Base-by-base conservation (phyloP, 2,329 filamentous ascomycete species). In the Didymella exigua region DNA sequence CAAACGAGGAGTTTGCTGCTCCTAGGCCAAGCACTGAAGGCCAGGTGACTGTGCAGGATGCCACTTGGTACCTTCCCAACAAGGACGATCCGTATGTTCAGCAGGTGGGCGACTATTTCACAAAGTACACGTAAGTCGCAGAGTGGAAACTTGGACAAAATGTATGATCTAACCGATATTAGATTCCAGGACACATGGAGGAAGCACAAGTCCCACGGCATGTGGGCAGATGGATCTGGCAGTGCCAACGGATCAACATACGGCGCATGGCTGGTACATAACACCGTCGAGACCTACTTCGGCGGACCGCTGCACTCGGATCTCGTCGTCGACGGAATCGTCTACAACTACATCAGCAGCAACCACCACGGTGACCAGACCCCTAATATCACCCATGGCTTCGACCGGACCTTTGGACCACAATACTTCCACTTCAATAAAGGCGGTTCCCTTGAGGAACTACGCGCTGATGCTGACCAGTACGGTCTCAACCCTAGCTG, bases 261-360 rank as follows among this genome's bases (percentile, higher is more conserved):
- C 52, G 84, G 84, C 2, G 82, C 82, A 4, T 87, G 84, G 84
- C 70, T 87, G n/a, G 83, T 87, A 1, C 84, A 86, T 80, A 86
- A 86, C 63, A 86, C 82, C 1, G 82, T 80, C 58, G 84, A 87
- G 48, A 85, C 83, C 0, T 86, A 85, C 62, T 86, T 82, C 62
- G 82, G 82, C 3, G 85, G 84, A 0, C 84, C 84, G 0, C 68
- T 84, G 6, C 84, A 86, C 68, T 86, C 84, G 0, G 85, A 87
- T 61, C 72, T 87, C 11, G 81, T 81, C 0, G 85, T 87, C 0
- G 85, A 87, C 62, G 84, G 84, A 0, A 86, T 87, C 42, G 78
- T 87, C 0, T 87, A 87, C 68, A 86, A 87, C 66, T 87, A 87
- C 59, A 81, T 84, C 33, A 59, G 58, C n/a, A 62, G 58, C 24